Evolutionary conservation across 1,284 basidiomycete genomes (phyloP), one percentile per base, ranked within the genome.

Genomic region (Trichosporon sp.): DNA sequence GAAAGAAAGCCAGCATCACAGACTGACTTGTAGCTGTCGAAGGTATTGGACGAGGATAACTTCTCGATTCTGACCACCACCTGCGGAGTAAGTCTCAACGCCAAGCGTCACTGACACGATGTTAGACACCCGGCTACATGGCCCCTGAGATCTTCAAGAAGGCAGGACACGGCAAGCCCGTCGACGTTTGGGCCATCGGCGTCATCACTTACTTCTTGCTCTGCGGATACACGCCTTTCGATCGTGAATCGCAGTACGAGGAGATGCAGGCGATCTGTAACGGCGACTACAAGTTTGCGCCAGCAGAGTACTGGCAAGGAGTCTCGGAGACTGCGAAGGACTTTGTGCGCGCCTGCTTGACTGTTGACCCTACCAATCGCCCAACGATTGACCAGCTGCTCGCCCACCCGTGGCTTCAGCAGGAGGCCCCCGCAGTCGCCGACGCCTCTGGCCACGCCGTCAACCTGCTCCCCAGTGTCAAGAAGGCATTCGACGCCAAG

Each of bases 111-210:
- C 60, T 65, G 9, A 65, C 32, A 19, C 27, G 3, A 23, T 31
- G 13, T 59, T 16, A 54, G 49, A 54, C 49, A 54, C 49, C 49
- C 29, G 49, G 49, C 27, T 54, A 54, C 49, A 54, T 54, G 49
- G 49, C 76, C 71, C 95, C 95, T 0, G 95, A 97, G 80, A 97
- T 99, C 72, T 99, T 99, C 85, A 89, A 89, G 78, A 95, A 95
- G 81, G 89, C 87, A 60, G 95, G 95, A 0, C 95, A 99, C 74
- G 88, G 91, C 46, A 96, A 93, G 81, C 94, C 95, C 0, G 95
- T 98, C 27, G 95, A 97, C 76, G 84, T 98, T 68, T 97, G 93
- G 93, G 93, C 94, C 0, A 94, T 96, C 86, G 94, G 94, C 62
- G 94, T 97, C 61, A 93, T 96, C 79, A 90, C 92, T 58, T 95